Conservation (phyloP, 345 rosid genomes). For the Pistacia vera region DNA sequence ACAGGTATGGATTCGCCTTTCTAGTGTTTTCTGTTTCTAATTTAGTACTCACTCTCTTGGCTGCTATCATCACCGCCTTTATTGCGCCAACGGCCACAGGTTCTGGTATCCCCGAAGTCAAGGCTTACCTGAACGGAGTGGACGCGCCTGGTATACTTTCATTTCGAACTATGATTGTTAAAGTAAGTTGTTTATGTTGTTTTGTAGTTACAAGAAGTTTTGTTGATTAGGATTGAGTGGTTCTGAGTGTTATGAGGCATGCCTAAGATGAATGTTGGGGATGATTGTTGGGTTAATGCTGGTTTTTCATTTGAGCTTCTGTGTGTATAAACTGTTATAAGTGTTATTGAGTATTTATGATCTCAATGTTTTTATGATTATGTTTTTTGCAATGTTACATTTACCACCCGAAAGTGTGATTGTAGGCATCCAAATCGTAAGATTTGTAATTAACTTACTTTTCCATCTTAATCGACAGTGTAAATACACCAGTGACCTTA, state of each 20-base stretch:
- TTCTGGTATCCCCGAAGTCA: slow-evolving; percentile 95
- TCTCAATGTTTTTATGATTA: no score
- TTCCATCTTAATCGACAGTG: no score
- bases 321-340: background rate
- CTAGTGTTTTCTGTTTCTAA: slow-evolving; percentile 65
- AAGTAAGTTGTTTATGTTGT: slow-evolving; percentile 40
- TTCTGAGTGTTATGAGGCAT: background rate
- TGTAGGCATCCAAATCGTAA: background rate
- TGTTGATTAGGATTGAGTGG: no score
- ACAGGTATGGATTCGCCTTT: slow-evolving; percentile 76
- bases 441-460: background rate
- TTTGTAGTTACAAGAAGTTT: background rate
- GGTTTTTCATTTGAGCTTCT: background rate
- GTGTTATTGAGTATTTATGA: background rate
- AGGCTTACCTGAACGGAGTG: slow-evolving; percentile 94
- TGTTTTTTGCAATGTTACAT: no score
- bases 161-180: slow-evolving; percentile 62
- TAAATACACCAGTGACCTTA: no score
- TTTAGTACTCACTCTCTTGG: slow-evolving; percentile 68
- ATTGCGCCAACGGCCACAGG: slow-evolving; percentile 90
- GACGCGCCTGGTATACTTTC: slow-evolving; percentile 89
- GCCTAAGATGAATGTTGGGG: background rate
- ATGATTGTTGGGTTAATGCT: background rate
- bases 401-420: background rate
- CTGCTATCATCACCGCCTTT: slow-evolving; percentile 63